A percentile compares a stretch with the other conserved stretches of the same genome.
Conservation (phyloP, 2,329 filamentous ascomycete species). For the Monascus ruber region DNA sequence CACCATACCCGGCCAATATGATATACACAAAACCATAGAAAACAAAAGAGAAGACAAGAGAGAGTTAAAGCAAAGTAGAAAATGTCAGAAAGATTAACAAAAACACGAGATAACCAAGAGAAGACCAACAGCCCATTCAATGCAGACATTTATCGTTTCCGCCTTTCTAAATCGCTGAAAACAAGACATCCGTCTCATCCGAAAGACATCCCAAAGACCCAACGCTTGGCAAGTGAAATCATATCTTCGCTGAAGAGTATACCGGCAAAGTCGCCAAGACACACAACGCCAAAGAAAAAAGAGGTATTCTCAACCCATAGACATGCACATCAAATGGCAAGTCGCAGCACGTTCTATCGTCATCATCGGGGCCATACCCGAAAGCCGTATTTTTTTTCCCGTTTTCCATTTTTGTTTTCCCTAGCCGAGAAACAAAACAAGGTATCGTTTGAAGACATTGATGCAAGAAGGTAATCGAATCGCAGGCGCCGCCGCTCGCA, state of each 20-base stretch:
- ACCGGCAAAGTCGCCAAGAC: slow-evolving; percentile 19
- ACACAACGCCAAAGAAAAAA: slow-evolving; percentile 12
- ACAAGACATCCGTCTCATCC: slow-evolving; percentile 25
- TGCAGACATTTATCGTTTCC: slow-evolving; percentile 36
- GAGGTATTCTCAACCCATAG: slow-evolving; percentile 24
- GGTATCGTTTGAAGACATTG: slow-evolving; percentile 22
- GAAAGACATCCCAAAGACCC: slow-evolving; percentile 14
- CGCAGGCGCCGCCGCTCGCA: slow-evolving; percentile 33
- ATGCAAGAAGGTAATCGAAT: slow-evolving; percentile 16
- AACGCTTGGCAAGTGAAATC: too few relatives aligned
- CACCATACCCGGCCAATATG: slow-evolving; percentile 21
- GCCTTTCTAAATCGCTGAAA: slow-evolving; percentile 31
- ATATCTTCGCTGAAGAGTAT: slow-evolving; percentile 6
- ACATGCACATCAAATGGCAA: slow-evolving; percentile 24
- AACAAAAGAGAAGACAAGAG: slow-evolving; percentile 12
- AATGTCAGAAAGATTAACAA: slow-evolving; percentile 7
- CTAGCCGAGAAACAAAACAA: slow-evolving; percentile 26
- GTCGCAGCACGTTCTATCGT: slow-evolving; percentile 28
- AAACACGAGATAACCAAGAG: slow-evolving; percentile 23
- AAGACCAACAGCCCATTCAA: slow-evolving; percentile 22
- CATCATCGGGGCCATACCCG: slow-evolving; percentile 25
- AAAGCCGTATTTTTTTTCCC: slow-evolving; percentile 15
- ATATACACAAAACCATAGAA: slow-evolving; percentile 20
- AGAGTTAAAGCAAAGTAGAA: slow-evolving; percentile 3
- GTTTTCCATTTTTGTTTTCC: slow-evolving; percentile 12